Evolutionary conservation across 116 monocot species (phyloP).

Genomic region (Posidonia oceanica): DNA sequence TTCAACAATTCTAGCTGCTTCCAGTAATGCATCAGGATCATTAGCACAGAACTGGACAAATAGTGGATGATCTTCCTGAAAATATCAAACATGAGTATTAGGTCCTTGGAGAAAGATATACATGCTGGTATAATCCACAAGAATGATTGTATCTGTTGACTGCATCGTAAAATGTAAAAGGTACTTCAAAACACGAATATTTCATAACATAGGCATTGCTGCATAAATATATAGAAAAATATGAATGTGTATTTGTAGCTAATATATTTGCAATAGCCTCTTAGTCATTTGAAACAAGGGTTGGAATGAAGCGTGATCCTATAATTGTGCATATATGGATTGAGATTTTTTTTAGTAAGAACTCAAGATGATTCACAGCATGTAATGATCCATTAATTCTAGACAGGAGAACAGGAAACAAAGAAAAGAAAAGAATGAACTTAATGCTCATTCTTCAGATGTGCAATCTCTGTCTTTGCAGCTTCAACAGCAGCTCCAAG

Average conservation of each 20-base stretch:
- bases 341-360: too few species aligned
- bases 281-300: too few species aligned
- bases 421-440: not conserved
- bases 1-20: conserved; percentile 75
- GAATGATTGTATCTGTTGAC: not conserved
- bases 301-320: too few species aligned
- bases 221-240: too few species aligned
- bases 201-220: too few species aligned
- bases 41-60: conserved; percentile 99
- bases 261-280: too few species aligned
- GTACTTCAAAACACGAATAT: too few species aligned
- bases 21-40: conserved; percentile 71
- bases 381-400: not conserved
- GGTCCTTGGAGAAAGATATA: not conserved
- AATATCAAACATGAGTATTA: not conserved
- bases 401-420: not conserved
- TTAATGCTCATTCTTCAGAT: conserved; percentile 67
- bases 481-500: conserved; percentile 80
- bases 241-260: too few species aligned
- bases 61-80: conserved; percentile 92
- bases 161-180: not conserved
- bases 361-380: not conserved
- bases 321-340: too few species aligned
- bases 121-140: not conserved
- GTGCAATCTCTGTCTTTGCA: conserved; percentile 58